Percentiles rank a stretch among this genome's conserved stretches.
phyloP scores from a whole-genome alignment of 148 eudicot genomes.

The Chenopodium quinoa region DNA sequence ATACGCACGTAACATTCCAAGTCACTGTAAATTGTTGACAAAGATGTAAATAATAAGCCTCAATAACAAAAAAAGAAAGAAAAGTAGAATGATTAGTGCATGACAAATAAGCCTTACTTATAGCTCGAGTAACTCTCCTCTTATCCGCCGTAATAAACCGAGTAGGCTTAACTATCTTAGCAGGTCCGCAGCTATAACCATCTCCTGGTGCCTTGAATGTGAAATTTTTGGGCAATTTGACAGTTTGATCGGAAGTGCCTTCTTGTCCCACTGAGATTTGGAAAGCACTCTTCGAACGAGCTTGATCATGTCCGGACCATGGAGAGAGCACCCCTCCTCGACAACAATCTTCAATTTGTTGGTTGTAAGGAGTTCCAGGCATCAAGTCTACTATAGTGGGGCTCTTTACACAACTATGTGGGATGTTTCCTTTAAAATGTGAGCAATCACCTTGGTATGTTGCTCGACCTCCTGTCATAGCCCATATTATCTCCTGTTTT shows the following conservation, averaged over 20 bases:
- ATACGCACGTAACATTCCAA: background rate
- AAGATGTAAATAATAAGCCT: background rate
- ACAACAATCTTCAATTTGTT: conserved; percentile 51
- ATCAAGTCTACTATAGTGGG: conserved; percentile 48
- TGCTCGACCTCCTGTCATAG: conserved; percentile 41
- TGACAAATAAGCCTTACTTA: conserved; percentile 39
- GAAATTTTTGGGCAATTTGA: conserved; percentile 41
- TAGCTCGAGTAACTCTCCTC: conserved; percentile 50
- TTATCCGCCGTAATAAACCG: conserved; percentile 27
- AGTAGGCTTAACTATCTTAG: conserved; percentile 37
- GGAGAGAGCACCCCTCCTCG: conserved; percentile 53
- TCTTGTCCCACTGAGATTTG: conserved; percentile 44
- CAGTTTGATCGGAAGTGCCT: conserved; percentile 46
- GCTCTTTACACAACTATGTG: conserved; percentile 45
- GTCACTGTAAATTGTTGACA: background rate
- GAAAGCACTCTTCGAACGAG: conserved; percentile 35
- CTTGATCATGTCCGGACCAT: conserved; percentile 41
- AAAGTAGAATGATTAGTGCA: background rate
- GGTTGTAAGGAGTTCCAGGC: conserved; percentile 42
- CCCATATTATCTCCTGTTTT: conserved; percentile 51
- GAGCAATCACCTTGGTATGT: conserved; percentile 61
- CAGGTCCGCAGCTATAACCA: conserved; percentile 52
- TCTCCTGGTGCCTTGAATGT: conserved; percentile 45
- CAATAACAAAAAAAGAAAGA: background rate
- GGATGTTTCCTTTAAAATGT: conserved; percentile 39